A percentile compares a stretch with the other conserved stretches of the same genome.
These are phyloP conservation scores for Annona squamosa DNA, from an alignment of 164 flowering plant genomes.

Conservation along the genomic window DNA sequence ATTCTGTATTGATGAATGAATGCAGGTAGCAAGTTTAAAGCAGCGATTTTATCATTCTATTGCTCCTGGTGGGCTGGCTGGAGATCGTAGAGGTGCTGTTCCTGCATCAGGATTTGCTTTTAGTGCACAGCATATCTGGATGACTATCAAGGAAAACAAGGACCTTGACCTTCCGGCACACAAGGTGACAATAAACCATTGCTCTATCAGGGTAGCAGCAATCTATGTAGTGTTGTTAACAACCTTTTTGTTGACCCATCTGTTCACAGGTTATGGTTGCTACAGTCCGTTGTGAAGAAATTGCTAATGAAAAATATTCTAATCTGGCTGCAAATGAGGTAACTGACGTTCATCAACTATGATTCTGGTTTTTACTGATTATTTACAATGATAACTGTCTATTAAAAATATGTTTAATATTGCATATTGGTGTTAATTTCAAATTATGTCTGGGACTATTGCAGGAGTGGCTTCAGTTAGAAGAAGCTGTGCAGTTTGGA, in stretches of 20 bases:
- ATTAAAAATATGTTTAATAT: background rate
- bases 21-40: conserved; percentile 78
- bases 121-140: conserved; percentile 96
- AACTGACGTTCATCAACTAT: background rate
- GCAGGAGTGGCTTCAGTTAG: conserved; percentile 76
- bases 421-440: background rate
- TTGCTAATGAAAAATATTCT: conserved; percentile 72
- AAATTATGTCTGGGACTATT: conserved; percentile 8
- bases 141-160: conserved; percentile 87
- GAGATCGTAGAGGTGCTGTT: conserved; percentile 91
- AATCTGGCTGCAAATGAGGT: conserved; percentile 23
- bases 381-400: background rate
- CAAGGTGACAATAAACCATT: conserved; percentile 46
- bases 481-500: conserved; percentile 66
- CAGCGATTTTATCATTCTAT: conserved; percentile 87
- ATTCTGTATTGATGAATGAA: background rate
- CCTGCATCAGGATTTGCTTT: conserved; percentile 98
- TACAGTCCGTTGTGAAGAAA: conserved; percentile 98
- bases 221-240: too few relatives aligned
- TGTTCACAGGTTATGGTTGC: conserved; percentile 92
- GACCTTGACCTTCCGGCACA: conserved; percentile 99
- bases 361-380: background rate
- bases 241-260: background rate
- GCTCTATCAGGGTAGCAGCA: background rate
- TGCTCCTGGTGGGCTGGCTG: conserved; percentile 99